Base-by-base conservation (phyloP, 1,139 yeast genomes). In the Candida labiduridarum region DNA sequence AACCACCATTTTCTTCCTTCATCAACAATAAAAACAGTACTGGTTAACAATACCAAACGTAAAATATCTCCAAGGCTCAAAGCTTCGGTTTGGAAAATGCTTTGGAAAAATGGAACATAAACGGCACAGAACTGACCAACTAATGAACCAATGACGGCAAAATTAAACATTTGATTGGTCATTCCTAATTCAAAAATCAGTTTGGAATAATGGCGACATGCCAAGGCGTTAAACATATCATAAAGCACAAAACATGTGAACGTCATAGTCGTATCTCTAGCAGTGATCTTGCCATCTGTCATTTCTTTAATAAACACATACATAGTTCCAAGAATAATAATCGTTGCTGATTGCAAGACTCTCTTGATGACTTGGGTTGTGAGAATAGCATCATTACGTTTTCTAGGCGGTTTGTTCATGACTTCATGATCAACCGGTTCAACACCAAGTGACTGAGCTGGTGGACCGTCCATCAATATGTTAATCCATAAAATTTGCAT, bases 401-500 rank as follows among this genome's bases (percentile, higher is more conserved):
- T 80, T 68, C 99, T 83, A 49, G 99, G 98, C 14, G 98, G 98
- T 63, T 88, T 88, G 55, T 79, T 82, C 98, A 94, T 92, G 39
- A 94, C 96, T 64, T 86, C 96, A 55, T 88, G 90, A 64, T 92
- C 98, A 22, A 92, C 98, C 1, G 97, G 96, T 70, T 94, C 99
- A 31, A 94, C 98, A 49, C 99, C 98, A 46, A 94, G 77, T 0
- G 96, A 89, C 69, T 94, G 99, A 0, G 99, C 99, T 3, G 99
- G 99, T 8, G 99, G 99, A 0, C 99, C 99, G 71, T 94, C 99
- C 99, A 94, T 94, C 56, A 94, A 79, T 52, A 94, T 94, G 66
- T 94, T 92, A 65, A 94, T 94, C 97, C 98, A 94, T 60, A 94
- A 76, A 59, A 94, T 94, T 73, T 94, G 98, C 98, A 94, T 94